Evolutionary conservation across 768 basidiomycete species (phyloP).

Genomic region (Solioccasus polychromus): DNA sequence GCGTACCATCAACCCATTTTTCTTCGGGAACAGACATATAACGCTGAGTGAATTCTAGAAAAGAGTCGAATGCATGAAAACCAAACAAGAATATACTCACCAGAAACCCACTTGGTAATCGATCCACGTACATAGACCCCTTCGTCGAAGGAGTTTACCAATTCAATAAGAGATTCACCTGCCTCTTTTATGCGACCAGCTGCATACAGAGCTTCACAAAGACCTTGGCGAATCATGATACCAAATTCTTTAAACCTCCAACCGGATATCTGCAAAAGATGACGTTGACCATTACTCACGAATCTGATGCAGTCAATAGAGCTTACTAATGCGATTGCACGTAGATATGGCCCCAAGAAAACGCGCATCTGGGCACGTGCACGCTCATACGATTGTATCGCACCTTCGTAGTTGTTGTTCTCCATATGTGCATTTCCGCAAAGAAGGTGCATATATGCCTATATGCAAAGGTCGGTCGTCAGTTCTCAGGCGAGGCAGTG

Average conservation of each 20-base stretch:
- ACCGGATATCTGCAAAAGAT: constrained; percentile 5
- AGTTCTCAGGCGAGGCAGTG: background rate
- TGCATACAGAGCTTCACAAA: constrained; percentile 7
- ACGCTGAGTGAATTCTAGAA: background rate
- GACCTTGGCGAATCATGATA: background rate
- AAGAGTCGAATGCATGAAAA: background rate
- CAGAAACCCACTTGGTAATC: background rate
- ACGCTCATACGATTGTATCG: background rate
- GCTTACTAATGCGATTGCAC: background rate
- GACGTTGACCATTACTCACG: background rate
- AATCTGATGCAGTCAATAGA: too few species aligned
- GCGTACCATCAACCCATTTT: too few species aligned
- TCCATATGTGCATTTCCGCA: background rate
- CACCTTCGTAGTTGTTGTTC: background rate
- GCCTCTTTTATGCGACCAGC: background rate
- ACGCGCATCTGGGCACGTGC: background rate
- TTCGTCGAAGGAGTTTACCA: background rate
- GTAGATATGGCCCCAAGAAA: accelerated
- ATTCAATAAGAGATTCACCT: background rate
- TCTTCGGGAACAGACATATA: background rate
- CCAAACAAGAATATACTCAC: background rate
- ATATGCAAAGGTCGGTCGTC: background rate
- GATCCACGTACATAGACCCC: background rate
- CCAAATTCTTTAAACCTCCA: constrained; percentile 5
- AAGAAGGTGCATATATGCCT: background rate